Base-by-base conservation (phyloP, 495 filamentous ascomycete species). In the Baudoinia panamericana region DNA sequence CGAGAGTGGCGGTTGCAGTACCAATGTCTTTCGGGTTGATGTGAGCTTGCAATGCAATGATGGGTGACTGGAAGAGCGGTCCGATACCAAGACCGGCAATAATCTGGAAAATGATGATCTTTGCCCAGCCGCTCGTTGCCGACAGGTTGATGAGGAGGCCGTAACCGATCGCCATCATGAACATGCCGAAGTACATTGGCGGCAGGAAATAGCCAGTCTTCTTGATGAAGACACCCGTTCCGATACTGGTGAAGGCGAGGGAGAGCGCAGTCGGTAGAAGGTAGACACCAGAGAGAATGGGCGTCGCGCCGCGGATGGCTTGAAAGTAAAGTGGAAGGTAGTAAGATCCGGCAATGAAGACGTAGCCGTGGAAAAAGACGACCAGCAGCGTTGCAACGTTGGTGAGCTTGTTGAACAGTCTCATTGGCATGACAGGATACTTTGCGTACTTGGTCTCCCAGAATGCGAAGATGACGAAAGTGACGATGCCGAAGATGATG, bases 251-350 rank as follows among this genome's bases (percentile, higher is more conserved):
- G 47, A 83, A 26, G 16, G 82, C 82, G 11, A 92, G 69, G 0
- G 74, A 65, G 36, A 92, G 52, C 12, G 77, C 80, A 47, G 77
- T 76, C 3, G 85, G 80, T 8, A 93, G 69, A 15, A 85, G 63
- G 55, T 85, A 85, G 28, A 92, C 76, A 22, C 85, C 86, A 22
- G 76, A 81, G 5, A 82, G 56, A 43, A 93, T 71, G 0, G 85
- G 82, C 10, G 69, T 63, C 9, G 75, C 73, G 2, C 80, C 75
- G 5, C 86, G 71, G 10, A 84, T 80, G 13, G 60, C 58, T 38
- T 58, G 55, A 41, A 58, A 58, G 50, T 84, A 86, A 27, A 88
- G 67, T 0, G 82, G 82, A 11, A 88, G 67, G 53, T 51, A 51
- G 65, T 84, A 86, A 43, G 72, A 67, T 22, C 71, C 73, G 2